Evolutionary conservation across 2,329 filamentous ascomycete genomes (phyloP), one percentile per base, ranked within the genome.

Genomic region (Ustilaginoidea virens): DNA sequence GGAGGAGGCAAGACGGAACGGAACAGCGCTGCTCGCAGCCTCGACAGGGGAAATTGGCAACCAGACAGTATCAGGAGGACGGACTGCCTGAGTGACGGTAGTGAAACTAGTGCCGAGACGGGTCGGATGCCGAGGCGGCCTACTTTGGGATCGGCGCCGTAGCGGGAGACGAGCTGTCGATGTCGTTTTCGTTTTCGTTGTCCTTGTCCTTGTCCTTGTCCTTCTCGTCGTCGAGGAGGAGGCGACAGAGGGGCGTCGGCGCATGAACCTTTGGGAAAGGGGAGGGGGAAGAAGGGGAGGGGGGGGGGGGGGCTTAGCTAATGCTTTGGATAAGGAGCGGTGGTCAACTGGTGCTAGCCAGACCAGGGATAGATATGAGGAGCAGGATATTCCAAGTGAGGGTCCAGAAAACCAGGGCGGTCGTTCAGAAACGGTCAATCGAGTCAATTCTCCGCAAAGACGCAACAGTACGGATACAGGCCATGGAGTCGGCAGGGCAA

Each of bases 251-350:
- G 20, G 29, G 29, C 23, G 32, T 16, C 23, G 33, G 29, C 33
- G 23, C 33, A 34, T 32, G 27, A 24, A 34, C 26, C 23, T 26
- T 11, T 18, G 33, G 21, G 18, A 23, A 11, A 16, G 29, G 29
- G 25, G 19, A 16, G 24, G 10, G 23, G 23, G 16, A 19, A 21
- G 21, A 2, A 15, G 6, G 23, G 22, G 23, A 20, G 22, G 15
- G 14, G 6, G 19, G 23, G 21, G 11, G 17, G 22, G 23, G 21
- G 22, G 18, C 17, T n/a, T 25, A 21, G 14, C 26, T 20, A 14
- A 10, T 7, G n/a, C 7, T 3, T 24, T 24, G 22, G 22, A 12
- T 12, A 24, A 12, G n/a, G n/a, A 7, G 7, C 8, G n/a, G n/a
- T n/a, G 19, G 19, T 10, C 22, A 24, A 24, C 11, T 24, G 7